A percentile compares a stretch with the other conserved stretches of the same genome.
These are phyloP conservation scores for Puccinia hordei DNA, from an alignment of 1,284 basidiomycete species.

Conservation along the genomic window DNA sequence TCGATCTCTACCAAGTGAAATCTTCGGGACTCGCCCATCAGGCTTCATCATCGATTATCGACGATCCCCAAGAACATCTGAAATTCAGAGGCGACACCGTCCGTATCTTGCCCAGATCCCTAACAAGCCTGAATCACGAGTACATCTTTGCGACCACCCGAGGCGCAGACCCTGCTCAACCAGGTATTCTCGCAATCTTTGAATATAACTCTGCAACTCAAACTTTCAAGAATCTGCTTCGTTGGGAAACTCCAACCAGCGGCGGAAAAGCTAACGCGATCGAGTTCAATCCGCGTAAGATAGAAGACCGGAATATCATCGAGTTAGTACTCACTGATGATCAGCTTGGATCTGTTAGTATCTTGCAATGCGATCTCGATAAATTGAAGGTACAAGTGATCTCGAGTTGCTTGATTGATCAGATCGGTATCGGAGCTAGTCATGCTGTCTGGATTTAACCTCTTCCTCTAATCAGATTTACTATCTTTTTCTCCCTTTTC, in stretches of 20 bases:
- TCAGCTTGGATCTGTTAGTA: conserved; percentile 53
- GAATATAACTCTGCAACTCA: conserved; percentile 15
- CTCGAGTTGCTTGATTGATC: conserved; percentile 52
- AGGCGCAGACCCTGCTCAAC: conserved; percentile 52
- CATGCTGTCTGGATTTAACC: conserved; percentile 57
- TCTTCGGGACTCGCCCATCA: not conserved
- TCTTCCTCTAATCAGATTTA: too few species aligned
- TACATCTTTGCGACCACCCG: conserved; percentile 56
- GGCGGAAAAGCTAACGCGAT: conserved; percentile 58
- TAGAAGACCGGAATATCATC: not conserved
- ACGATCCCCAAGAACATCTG: conserved; percentile 1
- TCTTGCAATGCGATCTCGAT: conserved; percentile 53
- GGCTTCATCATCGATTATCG: conserved; percentile 20
- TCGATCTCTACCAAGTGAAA: conserved; percentile 35
- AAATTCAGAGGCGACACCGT: conserved; percentile 57
- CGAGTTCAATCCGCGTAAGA: conserved; percentile 53
- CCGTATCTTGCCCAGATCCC: conserved; percentile 54
- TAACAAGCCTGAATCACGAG: not conserved
- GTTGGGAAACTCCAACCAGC: conserved; percentile 54
- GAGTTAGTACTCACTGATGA: conserved; percentile 56
- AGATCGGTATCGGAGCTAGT: conserved; percentile 54
- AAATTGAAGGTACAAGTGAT: conserved; percentile 42
- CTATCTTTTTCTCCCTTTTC: too few species aligned
- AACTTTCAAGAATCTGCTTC: conserved; percentile 8
- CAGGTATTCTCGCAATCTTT: conserved; percentile 54